A percentile compares a stretch with the other conserved stretches of the same genome.
Evolutionary conservation across 331 rosid genomes (phyloP).

Genomic region (Malus hybrid): DNA sequence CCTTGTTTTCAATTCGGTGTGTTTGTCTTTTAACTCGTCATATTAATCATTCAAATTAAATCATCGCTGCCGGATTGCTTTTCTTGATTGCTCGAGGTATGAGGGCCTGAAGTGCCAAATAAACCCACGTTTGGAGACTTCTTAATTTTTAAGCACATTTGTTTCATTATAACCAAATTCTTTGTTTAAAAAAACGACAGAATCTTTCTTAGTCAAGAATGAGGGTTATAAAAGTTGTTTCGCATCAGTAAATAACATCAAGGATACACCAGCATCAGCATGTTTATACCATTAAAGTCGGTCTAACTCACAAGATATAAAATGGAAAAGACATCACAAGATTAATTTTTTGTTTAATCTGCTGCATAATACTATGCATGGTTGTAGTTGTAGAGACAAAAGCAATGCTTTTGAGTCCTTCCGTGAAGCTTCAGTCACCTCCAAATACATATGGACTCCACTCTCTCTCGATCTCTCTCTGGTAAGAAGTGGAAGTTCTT

Average conservation of each 20-base stretch:
- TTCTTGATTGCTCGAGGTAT: neutral
- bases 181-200: neutral
- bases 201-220: neutral
- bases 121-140: neutral
- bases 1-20: neutral
- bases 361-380: neutral
- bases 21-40: neutral
- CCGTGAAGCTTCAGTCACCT: conserved; percentile 2
- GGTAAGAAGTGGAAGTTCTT: conserved; percentile 5
- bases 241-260: neutral
- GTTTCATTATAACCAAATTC: neutral
- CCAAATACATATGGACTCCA: conserved; percentile 9
- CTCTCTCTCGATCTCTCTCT: neutral
- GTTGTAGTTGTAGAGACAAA: neutral
- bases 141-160: neutral
- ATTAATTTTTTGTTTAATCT: too few relatives aligned
- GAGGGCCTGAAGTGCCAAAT: neutral
- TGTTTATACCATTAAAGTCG: neutral
- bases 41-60: neutral
- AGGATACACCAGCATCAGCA: neutral
- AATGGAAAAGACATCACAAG: neutral
- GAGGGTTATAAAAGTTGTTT: neutral
- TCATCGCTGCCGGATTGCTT: neutral
- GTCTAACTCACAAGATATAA: neutral
- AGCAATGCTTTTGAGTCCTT: neutral